Conservation (phyloP, 768 basidiomycete species). For the Boletus insuetus region DNA sequence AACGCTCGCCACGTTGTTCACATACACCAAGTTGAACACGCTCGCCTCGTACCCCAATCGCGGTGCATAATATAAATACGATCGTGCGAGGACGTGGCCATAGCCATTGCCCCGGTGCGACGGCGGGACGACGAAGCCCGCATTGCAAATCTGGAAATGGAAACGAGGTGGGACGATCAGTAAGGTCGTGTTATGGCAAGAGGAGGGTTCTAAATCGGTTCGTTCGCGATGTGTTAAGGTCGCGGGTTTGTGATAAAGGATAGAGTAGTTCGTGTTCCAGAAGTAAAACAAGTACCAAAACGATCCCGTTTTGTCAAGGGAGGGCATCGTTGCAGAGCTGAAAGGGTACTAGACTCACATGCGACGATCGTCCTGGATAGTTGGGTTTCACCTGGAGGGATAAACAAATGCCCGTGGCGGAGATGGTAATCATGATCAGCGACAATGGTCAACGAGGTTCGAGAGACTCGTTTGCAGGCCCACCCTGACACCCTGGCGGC, state of each 20-base stretch:
- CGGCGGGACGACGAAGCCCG: slow-evolving; percentile 78
- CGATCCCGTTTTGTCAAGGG: background rate
- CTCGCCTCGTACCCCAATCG: slow-evolving; percentile 71
- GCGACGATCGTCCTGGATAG: slow-evolving; percentile 86
- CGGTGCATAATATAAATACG: slow-evolving; percentile 81
- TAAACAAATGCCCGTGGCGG: background rate
- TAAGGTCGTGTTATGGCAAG: background rate
- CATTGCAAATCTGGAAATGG: slow-evolving; percentile 72
- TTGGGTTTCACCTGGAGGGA: slow-evolving; percentile 69
- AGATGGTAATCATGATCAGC: background rate
- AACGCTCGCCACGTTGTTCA: slow-evolving; percentile 75
- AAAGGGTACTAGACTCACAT: slow-evolving; percentile 54
- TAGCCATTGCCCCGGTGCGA: slow-evolving; percentile 60
- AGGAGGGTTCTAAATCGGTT: background rate
- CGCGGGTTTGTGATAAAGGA: background rate
- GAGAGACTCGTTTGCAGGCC: background rate
- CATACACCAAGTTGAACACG: slow-evolving; percentile 91
- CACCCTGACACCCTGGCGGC: background rate
- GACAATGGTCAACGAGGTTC: background rate
- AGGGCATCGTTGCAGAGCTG: background rate
- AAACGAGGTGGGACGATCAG: background rate
- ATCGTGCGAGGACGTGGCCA: slow-evolving; percentile 69
- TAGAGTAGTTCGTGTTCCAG: too few species aligned
- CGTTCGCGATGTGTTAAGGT: slow-evolving; percentile 7
- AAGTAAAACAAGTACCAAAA: too few species aligned